These are phyloP conservation scores for Crithidia fasciculata DNA, from an alignment of 208 protist species.

Conservation along the genomic window DNA sequence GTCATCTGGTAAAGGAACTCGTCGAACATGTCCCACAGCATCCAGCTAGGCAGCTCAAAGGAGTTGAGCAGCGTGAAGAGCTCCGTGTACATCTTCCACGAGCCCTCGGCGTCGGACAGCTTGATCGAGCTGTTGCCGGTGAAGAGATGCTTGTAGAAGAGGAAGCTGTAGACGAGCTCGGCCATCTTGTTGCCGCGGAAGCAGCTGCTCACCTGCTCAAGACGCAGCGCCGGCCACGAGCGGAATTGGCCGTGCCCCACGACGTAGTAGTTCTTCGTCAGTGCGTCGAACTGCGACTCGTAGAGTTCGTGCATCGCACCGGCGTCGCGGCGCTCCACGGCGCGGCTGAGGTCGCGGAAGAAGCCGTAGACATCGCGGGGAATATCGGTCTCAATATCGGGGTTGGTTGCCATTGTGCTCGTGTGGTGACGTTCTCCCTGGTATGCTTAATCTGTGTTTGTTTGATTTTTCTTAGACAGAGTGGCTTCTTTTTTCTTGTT, in stretches of 20 bases:
- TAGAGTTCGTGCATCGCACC: conserved; percentile 79
- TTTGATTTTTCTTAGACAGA: conserved; percentile 15
- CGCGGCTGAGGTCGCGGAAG: conserved; percentile 72
- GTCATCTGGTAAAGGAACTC: conserved; percentile 92
- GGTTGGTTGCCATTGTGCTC: conserved; percentile 79
- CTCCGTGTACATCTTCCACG: conserved; percentile 80
- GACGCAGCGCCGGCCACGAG: conserved; percentile 72
- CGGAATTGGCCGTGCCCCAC: conserved; percentile 68
- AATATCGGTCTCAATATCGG: conserved; percentile 91
- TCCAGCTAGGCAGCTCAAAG: conserved; percentile 78
- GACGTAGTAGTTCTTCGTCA: conserved; percentile 82
- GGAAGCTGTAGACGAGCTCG: conserved; percentile 84
- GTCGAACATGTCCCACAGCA: conserved; percentile 93
- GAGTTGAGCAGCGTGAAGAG: conserved; percentile 62
- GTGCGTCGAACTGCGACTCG: conserved; percentile 73
- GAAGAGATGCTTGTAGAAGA: conserved; percentile 88
- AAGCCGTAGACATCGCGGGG: conserved; percentile 81
- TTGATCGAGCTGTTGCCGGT: conserved; percentile 67
- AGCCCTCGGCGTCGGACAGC: conserved; percentile 50
- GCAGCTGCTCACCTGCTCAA: conserved; percentile 65
- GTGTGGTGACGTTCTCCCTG: background rate
- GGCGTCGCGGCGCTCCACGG: conserved; percentile 74
- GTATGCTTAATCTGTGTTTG: background rate
- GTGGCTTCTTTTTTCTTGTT: background rate
- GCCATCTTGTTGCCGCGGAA: conserved; percentile 67